Evolutionary conservation across 208 protist genomes (phyloP), one percentile per base, ranked within the genome.

Genomic region (Leishmania amazonensis): DNA sequence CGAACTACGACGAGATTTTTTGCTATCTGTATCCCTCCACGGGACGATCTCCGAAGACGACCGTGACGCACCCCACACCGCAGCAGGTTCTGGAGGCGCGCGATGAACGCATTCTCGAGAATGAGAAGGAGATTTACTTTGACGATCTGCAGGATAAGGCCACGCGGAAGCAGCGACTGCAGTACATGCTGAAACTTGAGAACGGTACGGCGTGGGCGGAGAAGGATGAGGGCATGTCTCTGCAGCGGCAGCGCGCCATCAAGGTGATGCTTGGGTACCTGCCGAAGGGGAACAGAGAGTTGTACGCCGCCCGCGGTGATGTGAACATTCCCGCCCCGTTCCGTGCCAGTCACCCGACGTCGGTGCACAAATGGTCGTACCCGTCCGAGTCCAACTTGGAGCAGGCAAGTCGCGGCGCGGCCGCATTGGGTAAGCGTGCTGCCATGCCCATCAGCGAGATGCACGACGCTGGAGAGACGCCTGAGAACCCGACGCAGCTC

Each of bases 201-300:
- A 87, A 95, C 15, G 94, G 94, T 65, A 95, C 91, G 0, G 94
- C 94, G 13, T 97, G 94, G 94, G 88, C 94, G 62, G 90, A 94
- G n/a, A 95, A 93, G 83, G 94, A 97, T 71, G 94, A 94, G 47
- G 94, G 94, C 64, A 85, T 97, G 79, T 96, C 94, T 1, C 83
- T 97, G 81, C 94, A 92, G 79, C 90, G 90, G 42, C 94, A 97
- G 88, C 94, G 94, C 68, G 89, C 89, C 35, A 88, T 96, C 54
- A 97, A 97, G 88, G 86, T 97, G 51, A 95, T 95, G 92, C 91
- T 96, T 31, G 94, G 94, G 11, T 97, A 94, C 74, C 73, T 97
- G 57, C 94, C 94, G 28, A 97, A 97, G 72, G 94, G 94, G 65
- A 97, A 97, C 86, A 87, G 83, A 35, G 93, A 97, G 73, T 80